A percentile compares a stretch with the other conserved stretches of the same genome.
phyloP scores from a whole-genome alignment of 2,329 filamentous ascomycete species.

The Trichophyton rubrum region DNA sequence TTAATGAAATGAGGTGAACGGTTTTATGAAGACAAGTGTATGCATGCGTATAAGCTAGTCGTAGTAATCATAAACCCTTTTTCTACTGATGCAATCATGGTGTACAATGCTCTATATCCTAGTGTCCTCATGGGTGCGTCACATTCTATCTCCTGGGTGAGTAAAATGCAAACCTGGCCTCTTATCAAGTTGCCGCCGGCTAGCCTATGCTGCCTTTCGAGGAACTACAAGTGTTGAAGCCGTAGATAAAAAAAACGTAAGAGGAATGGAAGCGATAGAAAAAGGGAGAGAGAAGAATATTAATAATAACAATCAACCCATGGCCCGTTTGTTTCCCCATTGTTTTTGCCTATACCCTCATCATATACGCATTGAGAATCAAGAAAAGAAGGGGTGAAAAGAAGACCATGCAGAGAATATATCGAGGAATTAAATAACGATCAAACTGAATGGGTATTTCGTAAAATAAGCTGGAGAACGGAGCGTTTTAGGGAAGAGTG shows the following conservation, averaged over 20 bases:
- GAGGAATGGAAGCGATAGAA: not conserved
- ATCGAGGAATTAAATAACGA: not conserved
- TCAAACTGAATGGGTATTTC: constrained; percentile 6
- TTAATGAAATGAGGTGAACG: constrained; percentile 3
- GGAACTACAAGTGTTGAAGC: not conserved
- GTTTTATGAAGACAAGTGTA: constrained; percentile 1
- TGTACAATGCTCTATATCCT: not conserved
- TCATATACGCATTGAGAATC: constrained; percentile 1
- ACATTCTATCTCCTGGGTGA: not conserved
- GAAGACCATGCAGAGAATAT: not conserved
- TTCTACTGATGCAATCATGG: not conserved
- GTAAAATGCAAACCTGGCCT: not conserved
- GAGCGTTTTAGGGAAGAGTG: not conserved
- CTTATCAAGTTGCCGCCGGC: not conserved
- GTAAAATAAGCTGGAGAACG: not conserved
- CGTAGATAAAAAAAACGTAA: not conserved
- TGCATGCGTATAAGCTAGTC: not conserved
- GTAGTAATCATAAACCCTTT: not conserved
- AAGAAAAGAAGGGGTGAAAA: not conserved
- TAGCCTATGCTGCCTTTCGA: not conserved
- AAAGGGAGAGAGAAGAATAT: not conserved
- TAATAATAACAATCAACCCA: not conserved
- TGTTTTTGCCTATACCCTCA: not conserved
- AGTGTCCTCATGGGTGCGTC: not conserved
- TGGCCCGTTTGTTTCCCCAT: not conserved